Evolutionary conservation across 352 stramenopile species (phyloP), one percentile per base, ranked within the genome.

Genomic region (Globisporangium heterothallicum): DNA sequence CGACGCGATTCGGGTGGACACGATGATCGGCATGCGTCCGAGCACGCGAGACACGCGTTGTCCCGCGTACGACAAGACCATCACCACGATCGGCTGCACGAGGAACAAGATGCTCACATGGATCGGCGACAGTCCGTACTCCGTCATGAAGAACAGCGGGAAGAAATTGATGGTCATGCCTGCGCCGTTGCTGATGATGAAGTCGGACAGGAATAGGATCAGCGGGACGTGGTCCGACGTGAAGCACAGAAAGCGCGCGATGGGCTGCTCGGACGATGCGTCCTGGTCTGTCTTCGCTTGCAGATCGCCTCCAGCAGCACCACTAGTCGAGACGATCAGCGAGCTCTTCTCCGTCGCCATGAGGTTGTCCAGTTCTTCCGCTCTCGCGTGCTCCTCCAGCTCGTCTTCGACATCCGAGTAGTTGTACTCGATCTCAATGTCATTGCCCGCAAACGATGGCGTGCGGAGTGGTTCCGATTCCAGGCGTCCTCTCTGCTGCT

Each of bases 141-240:
- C 78, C 26, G 86, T 64, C 60, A 83, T 85, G 57, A 92, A 92
- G 52, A 92, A 92, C 2, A 92, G 58, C 25, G 80, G 80, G 65
- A 92, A 92, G 52, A 92, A 92, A 49, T 86, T 87, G 61, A 89
- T 86, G 0, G 77, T 89, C 80, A 92, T 92, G 49, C 80, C 80
- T 5, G 80, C 80, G 34, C 80, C 80, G 36, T 92, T 92, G 75
- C 75, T 87, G 62, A 92, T 86, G 56, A 92, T 74, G 56, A 92
- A 92, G 60, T 92, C 80, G 14, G 78, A 82, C 7, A 71, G 26
- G 48, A 92, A 92, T 22, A 92, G 53, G 6, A 92, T 54, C 38
- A 66, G 81, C 41, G 80, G 80, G 48, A 92, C 76, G 52, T 89
- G 78, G 14, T 69, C 69, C 35, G 76, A 74, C 19, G 68, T 63